Conservation (phyloP, 129 eudicot genomes). For the Flaveria sonorensis region DNA sequence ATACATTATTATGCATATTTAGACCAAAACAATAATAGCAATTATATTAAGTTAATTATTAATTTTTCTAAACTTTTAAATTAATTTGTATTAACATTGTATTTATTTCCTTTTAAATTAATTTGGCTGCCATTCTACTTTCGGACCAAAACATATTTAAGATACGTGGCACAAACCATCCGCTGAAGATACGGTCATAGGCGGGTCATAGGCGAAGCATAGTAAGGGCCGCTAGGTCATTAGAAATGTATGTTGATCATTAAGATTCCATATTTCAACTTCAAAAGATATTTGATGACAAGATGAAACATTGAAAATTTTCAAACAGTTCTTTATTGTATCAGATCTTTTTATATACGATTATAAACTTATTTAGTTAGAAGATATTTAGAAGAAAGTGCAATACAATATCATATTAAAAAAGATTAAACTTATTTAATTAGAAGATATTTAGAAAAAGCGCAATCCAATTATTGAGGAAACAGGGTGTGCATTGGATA, state of each 20-base stretch:
- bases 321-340: not conserved
- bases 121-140: too few relatives aligned
- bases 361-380: constrained; percentile 6
- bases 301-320: constrained; percentile 4
- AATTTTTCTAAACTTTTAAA: too few relatives aligned
- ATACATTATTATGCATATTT: too few relatives aligned
- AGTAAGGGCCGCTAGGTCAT: too few relatives aligned
- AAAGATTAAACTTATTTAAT: constrained; percentile 9
- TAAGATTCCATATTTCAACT: not conserved
- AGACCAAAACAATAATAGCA: too few relatives aligned
- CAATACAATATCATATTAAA: not conserved
- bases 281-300: not conserved
- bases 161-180: too few relatives aligned
- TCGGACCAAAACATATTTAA: too few relatives aligned
- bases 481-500: constrained; percentile 34
- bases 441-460: constrained; percentile 28
- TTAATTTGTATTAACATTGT: too few relatives aligned
- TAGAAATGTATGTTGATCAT: not conserved
- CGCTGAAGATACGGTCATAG: too few relatives aligned
- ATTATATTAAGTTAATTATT: too few relatives aligned
- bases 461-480: constrained; percentile 31
- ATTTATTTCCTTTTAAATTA: too few relatives aligned
- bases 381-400: constrained; percentile 18
- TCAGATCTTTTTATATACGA: not conserved
- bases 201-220: too few relatives aligned